phyloP scores from a whole-genome alignment of 78 protist species.

The Dictyostelium intermedium region DNA sequence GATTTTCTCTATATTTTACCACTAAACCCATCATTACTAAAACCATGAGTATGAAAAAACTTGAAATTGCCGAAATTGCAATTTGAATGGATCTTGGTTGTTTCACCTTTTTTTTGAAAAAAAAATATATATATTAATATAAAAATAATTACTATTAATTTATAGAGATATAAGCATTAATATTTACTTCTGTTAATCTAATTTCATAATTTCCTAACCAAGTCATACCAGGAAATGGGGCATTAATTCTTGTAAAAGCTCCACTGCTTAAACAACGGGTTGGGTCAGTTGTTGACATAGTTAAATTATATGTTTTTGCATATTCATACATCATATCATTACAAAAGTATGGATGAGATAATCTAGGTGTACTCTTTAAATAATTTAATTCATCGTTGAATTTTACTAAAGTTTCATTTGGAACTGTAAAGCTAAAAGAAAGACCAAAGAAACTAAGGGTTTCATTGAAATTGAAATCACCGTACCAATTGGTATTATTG shows the following conservation, averaged over 20 bases:
- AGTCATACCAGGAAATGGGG: conserved; percentile 18
- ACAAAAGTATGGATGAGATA: conserved; percentile 32
- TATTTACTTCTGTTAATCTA: not conserved
- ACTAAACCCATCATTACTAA: not conserved
- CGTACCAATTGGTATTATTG: not conserved
- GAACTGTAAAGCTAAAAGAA: not conserved
- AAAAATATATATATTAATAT: not conserved
- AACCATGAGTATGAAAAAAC: not conserved
- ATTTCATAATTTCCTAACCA: conserved; percentile 7
- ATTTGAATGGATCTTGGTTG: not conserved
- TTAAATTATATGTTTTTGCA: not conserved
- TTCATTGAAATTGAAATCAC: not conserved
- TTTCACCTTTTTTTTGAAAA: not conserved
- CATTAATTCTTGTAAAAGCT: not conserved
- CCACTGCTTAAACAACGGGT: not conserved
- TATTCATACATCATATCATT: conserved; percentile 4
- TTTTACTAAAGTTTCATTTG: not conserved
- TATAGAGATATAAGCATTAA: no score
- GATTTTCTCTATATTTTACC: not conserved
- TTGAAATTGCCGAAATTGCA: not conserved
- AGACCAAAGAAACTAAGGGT: not conserved
- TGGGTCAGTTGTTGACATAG: not conserved
- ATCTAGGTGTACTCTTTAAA: not conserved
- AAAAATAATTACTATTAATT: not conserved
- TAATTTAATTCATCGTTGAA: not conserved